Base-by-base conservation (phyloP, 2,329 filamentous ascomycete species). In the Teratosphaeria destructans region DNA sequence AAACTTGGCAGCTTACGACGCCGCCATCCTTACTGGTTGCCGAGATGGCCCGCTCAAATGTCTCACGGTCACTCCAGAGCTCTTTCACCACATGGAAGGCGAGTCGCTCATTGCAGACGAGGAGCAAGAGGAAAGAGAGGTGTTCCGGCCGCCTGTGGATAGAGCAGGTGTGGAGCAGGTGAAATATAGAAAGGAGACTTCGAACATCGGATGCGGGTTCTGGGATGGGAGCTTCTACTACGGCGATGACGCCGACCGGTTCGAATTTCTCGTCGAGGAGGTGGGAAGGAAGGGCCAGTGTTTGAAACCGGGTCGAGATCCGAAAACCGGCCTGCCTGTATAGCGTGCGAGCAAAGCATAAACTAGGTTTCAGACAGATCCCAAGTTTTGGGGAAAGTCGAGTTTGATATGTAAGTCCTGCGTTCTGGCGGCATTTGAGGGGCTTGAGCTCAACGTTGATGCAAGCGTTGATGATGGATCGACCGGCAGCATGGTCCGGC, bases 211-310 rank as follows among this genome's bases (percentile, higher is more conserved):
- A 5, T 73, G 72, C 57, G 75, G 75, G 0, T 76, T 76, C 60
- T 76, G 73, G 71, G 70, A 67, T 55, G 73, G 73, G 10, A 68
- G 68, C 2, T 77, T 77, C 5, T 64, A 62, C 14, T 76, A 73
- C 56, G 66, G 72, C 2, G 66, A 72, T 3, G 66, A 68, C 47
- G 64, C 59, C 23, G 60, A 67, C 0, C 67, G 66, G n/a, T 64
- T 77, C 2, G 61, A 62, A 1, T 72, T 64, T 39, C 60, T 77
- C 39, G 70, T 70, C 55, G 68, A 75, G 61, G 68, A 74, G 27
- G 74, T 76, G 0, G 74, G 73, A 2, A 62, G 70, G 10, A 70
- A 73, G 58, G 75, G 75, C 12, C 64, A 64, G 27, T 77, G 75
- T 60, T 60, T 75, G 56, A 67, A 66, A 59, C 57, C 57, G 16